Evolutionary conservation across 768 basidiomycete species (phyloP), one percentile per base, ranked within the genome.

Genomic region (Harrya chromipes): DNA sequence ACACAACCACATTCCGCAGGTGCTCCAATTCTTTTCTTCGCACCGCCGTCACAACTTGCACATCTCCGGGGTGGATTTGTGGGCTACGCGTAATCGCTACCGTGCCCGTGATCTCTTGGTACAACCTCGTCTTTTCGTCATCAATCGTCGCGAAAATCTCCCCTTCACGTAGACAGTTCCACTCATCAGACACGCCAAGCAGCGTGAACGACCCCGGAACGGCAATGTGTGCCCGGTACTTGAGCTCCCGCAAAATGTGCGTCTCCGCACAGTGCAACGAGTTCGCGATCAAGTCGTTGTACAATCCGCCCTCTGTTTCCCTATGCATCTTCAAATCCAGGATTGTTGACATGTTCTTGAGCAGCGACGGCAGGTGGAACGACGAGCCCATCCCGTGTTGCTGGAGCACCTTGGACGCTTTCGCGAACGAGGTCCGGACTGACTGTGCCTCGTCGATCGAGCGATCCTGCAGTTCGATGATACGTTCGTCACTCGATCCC

Each of bases 141-240:
- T 55, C 44, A 1, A 71, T 62, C 23, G 70, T 70, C 36, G 79
- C 76, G 50, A 71, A 82, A 36, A 82, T 72, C 52, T 79, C 72
- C 6, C 76, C 73, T 51, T 75, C 73, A 2, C 52, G 54, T 7
- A 81, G 61, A 50, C 73, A 76, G 19, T 68, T 66, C 70, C 73
- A 73, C 36, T 78, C 76, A 53, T 82, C 80, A 7, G 73, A 72
- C 14, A 82, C 77, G 0, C 80, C 81, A 23, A 81, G 73, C 2
- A 82, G 64, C 0, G 79, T 81, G 38, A 63, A 75, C 27, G 72
- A 75, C 7, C 66, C 72, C 1, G 79, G 77, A 5, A 82, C 71
- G 1, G 69, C 70, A 27, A 82, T 81, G 35, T 74, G 74, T 3
- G 72, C 79, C 12, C 74, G 71, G 50, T 74, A 74, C 57, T 81